A percentile compares a stretch with the other conserved stretches of the same genome.
These are phyloP conservation scores for Pisolithus thermaeus DNA, from an alignment of 1,284 basidiomycete genomes.

Conservation along the genomic window DNA sequence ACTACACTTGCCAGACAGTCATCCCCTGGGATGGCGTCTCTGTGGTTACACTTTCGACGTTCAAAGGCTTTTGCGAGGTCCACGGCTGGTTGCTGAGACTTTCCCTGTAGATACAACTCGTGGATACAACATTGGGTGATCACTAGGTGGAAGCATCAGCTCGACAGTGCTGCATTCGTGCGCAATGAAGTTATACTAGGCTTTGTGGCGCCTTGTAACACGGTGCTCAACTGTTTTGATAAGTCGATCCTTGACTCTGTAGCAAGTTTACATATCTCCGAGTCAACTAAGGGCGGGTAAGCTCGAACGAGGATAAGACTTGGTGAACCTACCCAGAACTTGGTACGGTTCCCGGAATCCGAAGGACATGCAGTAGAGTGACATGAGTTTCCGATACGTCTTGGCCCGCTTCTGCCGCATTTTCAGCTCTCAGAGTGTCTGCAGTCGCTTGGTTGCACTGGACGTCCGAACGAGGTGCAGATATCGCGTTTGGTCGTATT, in stretches of 20 bases:
- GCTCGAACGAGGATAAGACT: slow-evolving; percentile 2
- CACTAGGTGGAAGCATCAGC: slow-evolving; percentile 57
- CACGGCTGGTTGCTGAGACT: slow-evolving; percentile 62
- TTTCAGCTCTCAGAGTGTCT: not conserved
- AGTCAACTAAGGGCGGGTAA: slow-evolving; percentile 57
- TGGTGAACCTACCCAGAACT: slow-evolving; percentile 57
- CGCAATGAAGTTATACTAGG: slow-evolving; percentile 60
- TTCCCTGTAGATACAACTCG: slow-evolving; percentile 80
- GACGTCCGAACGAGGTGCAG: too few relatives aligned
- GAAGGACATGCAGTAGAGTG: slow-evolving; percentile 77
- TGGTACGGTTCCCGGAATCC: slow-evolving; percentile 91
- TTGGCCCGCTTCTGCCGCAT: slow-evolving; percentile 96
- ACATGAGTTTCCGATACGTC: slow-evolving; percentile 88
- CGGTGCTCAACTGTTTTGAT: slow-evolving; percentile 62
- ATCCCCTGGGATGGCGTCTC: slow-evolving; percentile 72
- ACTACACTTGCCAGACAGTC: slow-evolving; percentile 83
- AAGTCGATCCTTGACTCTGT: slow-evolving; percentile 70
- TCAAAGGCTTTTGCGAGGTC: slow-evolving; percentile 92
- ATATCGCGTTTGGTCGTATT: too few relatives aligned
- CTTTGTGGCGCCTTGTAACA: slow-evolving; percentile 82
- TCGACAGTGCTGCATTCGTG: slow-evolving; percentile 15
- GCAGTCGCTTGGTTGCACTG: too few relatives aligned
- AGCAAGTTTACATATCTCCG: slow-evolving; percentile 76
- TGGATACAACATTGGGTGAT: slow-evolving; percentile 95
- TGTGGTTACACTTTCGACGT: slow-evolving; percentile 91